Evolutionary conservation across 306 rosid genomes (phyloP).

Genomic region (Gleditsia sinensis): DNA sequence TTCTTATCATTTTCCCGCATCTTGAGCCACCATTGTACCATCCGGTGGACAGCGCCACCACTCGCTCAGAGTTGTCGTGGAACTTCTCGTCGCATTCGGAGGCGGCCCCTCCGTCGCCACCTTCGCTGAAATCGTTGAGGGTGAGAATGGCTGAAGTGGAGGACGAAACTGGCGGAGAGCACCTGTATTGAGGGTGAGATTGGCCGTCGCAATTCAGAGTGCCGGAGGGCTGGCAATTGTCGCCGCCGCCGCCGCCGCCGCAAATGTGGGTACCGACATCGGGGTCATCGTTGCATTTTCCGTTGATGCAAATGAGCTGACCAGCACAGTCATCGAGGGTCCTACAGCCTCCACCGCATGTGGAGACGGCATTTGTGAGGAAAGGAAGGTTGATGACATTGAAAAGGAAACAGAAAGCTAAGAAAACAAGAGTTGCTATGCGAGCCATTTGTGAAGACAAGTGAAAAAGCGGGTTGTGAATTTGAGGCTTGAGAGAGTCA

Average conservation of each 20-base stretch:
- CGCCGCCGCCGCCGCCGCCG: background rate
- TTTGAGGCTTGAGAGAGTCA: background rate
- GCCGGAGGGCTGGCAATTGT: background rate
- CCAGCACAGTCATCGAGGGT: constrained; percentile 43
- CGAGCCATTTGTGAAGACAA: background rate
- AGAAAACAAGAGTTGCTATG: background rate
- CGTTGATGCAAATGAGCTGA: constrained; percentile 56
- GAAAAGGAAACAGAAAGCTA: background rate
- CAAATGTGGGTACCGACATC: constrained; percentile 43
- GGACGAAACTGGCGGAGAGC: constrained; percentile 37
- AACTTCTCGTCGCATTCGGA: constrained; percentile 36
- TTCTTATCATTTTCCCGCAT: constrained; percentile 39
- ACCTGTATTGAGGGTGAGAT: constrained; percentile 11
- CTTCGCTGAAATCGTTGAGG: constrained; percentile 39
- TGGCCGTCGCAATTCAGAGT: constrained; percentile 23
- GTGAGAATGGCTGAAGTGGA: constrained; percentile 41
- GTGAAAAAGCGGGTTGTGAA: too few species aligned
- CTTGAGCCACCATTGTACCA: constrained; percentile 34
- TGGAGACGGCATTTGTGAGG: constrained; percentile 37
- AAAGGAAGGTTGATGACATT: background rate
- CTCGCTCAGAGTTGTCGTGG: constrained; percentile 33
- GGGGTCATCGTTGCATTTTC: constrained; percentile 53
- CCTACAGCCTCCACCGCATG: constrained; percentile 44
- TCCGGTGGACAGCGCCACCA: constrained; percentile 54
- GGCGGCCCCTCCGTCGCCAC: constrained; percentile 35